Percentiles rank a stretch among this genome's conserved stretches.
These are phyloP conservation scores for Brassica nigra DNA, from an alignment of 345 rosid genomes.

Conservation along the genomic window DNA sequence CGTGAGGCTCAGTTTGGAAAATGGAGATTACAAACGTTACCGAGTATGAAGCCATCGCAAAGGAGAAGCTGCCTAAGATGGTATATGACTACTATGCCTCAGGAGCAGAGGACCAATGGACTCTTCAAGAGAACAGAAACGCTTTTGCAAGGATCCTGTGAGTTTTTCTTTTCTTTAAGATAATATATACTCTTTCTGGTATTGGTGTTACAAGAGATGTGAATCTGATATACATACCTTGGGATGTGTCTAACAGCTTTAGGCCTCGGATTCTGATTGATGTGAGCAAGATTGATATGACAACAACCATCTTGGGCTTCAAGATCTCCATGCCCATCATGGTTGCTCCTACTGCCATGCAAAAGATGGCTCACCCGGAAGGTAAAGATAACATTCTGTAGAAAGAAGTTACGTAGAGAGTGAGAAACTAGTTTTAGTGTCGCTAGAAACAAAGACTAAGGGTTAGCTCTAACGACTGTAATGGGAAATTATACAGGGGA, in stretches of 20 bases:
- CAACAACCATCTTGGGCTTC: constrained; percentile 69
- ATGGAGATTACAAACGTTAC: constrained; percentile 71
- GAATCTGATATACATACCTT: constrained; percentile 1
- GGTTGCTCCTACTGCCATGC: constrained; percentile 85
- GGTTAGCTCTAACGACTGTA: not conserved
- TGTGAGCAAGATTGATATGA: constrained; percentile 76
- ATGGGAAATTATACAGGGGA: constrained; percentile 56
- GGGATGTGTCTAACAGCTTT: constrained; percentile 43
- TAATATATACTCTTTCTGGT: not conserved
- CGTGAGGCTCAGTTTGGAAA: constrained; percentile 15
- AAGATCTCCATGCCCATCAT: constrained; percentile 82
- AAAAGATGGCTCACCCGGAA: constrained; percentile 90
- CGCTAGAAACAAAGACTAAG: not conserved
- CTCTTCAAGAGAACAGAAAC: constrained; percentile 58
- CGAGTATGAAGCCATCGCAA: constrained; percentile 70
- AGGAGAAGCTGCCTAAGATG: constrained; percentile 71
- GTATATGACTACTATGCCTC: constrained; percentile 74
- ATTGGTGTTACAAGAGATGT: not conserved
- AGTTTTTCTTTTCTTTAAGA: constrained; percentile 18
- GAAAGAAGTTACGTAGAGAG: not conserved
- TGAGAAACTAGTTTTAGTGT: not conserved
- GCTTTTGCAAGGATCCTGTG: constrained; percentile 71
- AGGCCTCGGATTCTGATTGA: constrained; percentile 83
- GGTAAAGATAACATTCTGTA: constrained; percentile 40
- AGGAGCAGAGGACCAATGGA: constrained; percentile 82